Evolutionary conservation across 495 filamentous ascomycete genomes (phyloP), one percentile per base, ranked within the genome.

Genomic region (Staphylotrichum tortipilum): DNA sequence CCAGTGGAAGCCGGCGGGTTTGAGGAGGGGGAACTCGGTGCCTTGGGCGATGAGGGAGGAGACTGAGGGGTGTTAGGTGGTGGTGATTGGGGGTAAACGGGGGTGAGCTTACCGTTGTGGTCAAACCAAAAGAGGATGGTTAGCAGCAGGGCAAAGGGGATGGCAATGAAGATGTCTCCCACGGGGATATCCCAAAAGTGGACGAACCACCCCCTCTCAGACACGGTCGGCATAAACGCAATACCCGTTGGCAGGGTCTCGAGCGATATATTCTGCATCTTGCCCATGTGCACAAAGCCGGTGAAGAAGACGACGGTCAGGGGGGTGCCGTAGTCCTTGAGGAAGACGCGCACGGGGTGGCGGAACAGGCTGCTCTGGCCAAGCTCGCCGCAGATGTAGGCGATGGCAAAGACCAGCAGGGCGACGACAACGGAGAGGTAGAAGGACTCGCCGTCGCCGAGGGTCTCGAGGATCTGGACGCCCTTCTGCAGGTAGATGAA

Each of bases 1-100:
- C 89, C 89, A 96, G 72, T 95, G 90, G 64, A 96, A 96, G 9
- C 90, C 90, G 28, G 89, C 88, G 6, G 91, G 91, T 57, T 97
- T 97, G 11, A 77, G 77, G 18, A 96, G 78, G 2, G 91, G 91
- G 59, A 95, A 97, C 58, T 95, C 85, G 35, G 83, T 94, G 37
- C 86, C 91, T 67, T 96, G 91, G 7, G 89, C 89, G 39, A 91
- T 94, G 45, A 97, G 80, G 21, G 85, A 84, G 9, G 86, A 89
- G 3, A 92, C 85, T 83, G 33, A 19, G 12, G 26, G 14, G 7
- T 18, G 48, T 50, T 49, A 50, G 41, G 29, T 49, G 2, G 17
- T n/a, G 15, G 21, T 21, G 7, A 19, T 31, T 9, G 12, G 18
- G 18, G 15, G 15, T 18, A 45, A 30, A 36, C 2, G 21, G 38